Percentiles rank a stretch among this genome's conserved stretches.
Conservation (phyloP, 306 rosid genomes). For the Boehmeria nivea region DNA sequence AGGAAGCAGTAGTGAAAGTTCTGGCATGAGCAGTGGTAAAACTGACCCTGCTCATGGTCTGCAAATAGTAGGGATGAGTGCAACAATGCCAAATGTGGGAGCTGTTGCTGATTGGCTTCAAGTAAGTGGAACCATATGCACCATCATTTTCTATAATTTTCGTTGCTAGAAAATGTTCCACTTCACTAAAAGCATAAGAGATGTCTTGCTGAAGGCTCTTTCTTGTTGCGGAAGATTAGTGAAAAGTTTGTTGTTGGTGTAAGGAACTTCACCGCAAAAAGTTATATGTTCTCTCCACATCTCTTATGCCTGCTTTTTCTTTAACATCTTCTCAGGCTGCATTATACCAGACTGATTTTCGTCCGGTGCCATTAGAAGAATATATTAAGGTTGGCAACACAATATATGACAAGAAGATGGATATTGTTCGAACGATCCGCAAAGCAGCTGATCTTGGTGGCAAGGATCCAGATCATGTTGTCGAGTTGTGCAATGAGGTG, state of each 20-base stretch:
- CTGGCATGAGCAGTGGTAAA: constrained; percentile 80
- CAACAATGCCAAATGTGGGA: constrained; percentile 97
- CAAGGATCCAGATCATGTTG: constrained; percentile 97
- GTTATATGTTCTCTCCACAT: no score
- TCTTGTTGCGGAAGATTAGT: not conserved
- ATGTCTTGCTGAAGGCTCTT: not conserved
- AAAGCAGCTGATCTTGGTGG: constrained; percentile 77
- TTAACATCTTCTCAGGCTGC: constrained; percentile 71
- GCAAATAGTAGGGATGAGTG: constrained; percentile 99
- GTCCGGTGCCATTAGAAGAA: constrained; percentile 98
- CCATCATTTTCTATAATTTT: not conserved
- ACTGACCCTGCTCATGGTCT: constrained; percentile 82
- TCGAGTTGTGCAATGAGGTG: constrained; percentile 94
- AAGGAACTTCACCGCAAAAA: not conserved
- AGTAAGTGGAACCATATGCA: constrained; percentile 42
- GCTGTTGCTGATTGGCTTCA: constrained; percentile 99
- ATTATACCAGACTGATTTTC: constrained; percentile 83
- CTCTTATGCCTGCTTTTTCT: constrained; percentile 14
- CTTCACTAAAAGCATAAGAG: not conserved
- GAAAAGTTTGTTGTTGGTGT: not conserved
- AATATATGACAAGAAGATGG: constrained; percentile 77
- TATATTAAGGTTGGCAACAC: constrained; percentile 81
- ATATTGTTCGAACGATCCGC: constrained; percentile 61
- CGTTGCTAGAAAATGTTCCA: not conserved
- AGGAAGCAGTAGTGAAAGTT: constrained; percentile 83